Percentiles rank a stretch among this genome's conserved stretches.
phyloP scores from a whole-genome alignment of 495 filamentous ascomycete genomes.

The Talaromyces wortmannii region DNA sequence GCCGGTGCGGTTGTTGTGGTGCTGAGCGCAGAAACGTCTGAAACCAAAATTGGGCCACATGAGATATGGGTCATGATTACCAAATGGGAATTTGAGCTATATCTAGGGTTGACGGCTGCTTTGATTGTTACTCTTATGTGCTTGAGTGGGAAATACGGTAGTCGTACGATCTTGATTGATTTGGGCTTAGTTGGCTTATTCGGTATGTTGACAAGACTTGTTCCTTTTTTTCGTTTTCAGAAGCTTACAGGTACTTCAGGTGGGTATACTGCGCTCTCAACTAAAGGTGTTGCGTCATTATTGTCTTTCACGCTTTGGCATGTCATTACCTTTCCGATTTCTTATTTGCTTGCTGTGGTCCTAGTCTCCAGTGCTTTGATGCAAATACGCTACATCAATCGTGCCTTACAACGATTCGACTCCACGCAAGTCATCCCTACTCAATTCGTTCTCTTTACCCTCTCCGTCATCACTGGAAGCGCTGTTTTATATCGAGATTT shows the following conservation, averaged over 20 bases:
- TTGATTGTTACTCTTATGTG: slow-evolving; percentile 73
- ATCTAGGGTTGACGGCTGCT: slow-evolving; percentile 65
- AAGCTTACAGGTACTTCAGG: slow-evolving; percentile 44
- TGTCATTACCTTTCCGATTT: slow-evolving; percentile 83
- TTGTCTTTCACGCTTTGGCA: slow-evolving; percentile 83
- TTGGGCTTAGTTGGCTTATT: slow-evolving; percentile 88
- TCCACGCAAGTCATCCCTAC: slow-evolving; percentile 95
- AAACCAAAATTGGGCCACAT: slow-evolving; percentile 84
- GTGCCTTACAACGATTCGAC: slow-evolving; percentile 88
- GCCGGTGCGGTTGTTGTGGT: slow-evolving; percentile 89
- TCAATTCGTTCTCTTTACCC: slow-evolving; percentile 93
- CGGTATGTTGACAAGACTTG: slow-evolving; percentile 46
- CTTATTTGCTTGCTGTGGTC: slow-evolving; percentile 72
- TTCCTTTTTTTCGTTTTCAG: background rate
- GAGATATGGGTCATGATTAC: slow-evolving; percentile 88
- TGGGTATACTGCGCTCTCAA: slow-evolving; percentile 91
- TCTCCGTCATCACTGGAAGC: slow-evolving; percentile 91
- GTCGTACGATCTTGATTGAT: slow-evolving; percentile 83
- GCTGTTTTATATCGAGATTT: slow-evolving; percentile 93
- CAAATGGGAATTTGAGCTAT: slow-evolving; percentile 84
- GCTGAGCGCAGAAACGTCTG: slow-evolving; percentile 80
- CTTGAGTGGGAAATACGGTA: slow-evolving; percentile 75
- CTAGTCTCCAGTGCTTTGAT: slow-evolving; percentile 80
- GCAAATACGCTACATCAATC: slow-evolving; percentile 95
- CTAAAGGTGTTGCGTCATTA: slow-evolving; percentile 92